These are phyloP conservation scores for Angophora floribunda DNA, from an alignment of 345 rosid genomes.

Conservation along the genomic window DNA sequence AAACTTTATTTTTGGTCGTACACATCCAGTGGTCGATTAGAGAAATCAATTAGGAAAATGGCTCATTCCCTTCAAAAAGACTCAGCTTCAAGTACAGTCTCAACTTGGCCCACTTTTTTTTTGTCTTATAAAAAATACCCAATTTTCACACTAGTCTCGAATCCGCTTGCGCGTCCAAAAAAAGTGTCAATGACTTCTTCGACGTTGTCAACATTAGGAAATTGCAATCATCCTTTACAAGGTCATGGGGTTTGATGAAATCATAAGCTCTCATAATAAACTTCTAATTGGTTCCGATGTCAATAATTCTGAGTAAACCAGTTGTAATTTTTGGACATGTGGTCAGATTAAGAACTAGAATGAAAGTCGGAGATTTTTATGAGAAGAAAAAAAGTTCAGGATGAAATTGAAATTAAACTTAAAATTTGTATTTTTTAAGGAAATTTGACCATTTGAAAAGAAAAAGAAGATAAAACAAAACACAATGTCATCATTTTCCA, in stretches of 20 bases:
- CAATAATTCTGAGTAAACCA: background rate
- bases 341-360: too few relatives aligned
- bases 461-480: background rate
- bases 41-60: background rate
- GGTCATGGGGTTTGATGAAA: background rate
- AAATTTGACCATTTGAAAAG: background rate
- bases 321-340: too few relatives aligned
- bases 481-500: background rate
- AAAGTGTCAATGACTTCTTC: too few relatives aligned
- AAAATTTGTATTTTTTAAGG: background rate
- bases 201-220: background rate
- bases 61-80: background rate
- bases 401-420: too few relatives aligned
- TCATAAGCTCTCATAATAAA: background rate
- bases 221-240: background rate
- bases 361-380: background rate
- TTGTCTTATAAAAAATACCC: background rate
- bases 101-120: too few relatives aligned
- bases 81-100: background rate
- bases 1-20: background rate
- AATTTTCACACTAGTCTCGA: too few relatives aligned
- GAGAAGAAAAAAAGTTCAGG: too few relatives aligned
- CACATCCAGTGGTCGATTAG: background rate
- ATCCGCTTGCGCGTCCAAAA: background rate
- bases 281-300: too few relatives aligned